These are phyloP conservation scores for Apiospora kogelbergensis DNA, from an alignment of 2,329 filamentous ascomycete species.

Conservation along the genomic window DNA sequence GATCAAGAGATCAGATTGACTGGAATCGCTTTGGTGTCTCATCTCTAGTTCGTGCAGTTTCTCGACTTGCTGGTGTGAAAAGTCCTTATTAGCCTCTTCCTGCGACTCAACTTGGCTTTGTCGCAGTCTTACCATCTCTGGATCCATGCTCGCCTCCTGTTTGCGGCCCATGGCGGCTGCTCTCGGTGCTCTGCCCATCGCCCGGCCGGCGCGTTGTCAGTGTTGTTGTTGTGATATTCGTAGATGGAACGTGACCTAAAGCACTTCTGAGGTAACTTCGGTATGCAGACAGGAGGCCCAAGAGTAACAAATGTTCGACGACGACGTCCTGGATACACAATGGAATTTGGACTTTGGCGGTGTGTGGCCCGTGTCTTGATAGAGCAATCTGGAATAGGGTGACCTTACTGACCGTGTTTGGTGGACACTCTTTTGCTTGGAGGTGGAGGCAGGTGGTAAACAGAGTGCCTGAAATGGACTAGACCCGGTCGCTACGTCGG, in stretches of 20 bases:
- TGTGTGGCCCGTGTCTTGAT: background rate
- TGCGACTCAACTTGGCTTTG: background rate
- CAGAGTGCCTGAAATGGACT: conserved; percentile 8
- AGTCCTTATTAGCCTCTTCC: background rate
- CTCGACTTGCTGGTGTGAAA: conserved; percentile 30
- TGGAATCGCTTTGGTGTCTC: conserved; percentile 64
- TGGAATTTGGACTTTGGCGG: background rate
- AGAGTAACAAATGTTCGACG: background rate
- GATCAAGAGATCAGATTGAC: conserved; percentile 65
- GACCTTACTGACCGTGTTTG: background rate
- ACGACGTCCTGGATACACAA: background rate
- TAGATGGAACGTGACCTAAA: background rate
- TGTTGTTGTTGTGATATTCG: background rate
- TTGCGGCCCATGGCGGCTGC: conserved; percentile 23
- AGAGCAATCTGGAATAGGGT: conserved; percentile 2
- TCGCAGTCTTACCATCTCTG: conserved; percentile 33
- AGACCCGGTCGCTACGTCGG: background rate
- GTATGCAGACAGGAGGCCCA: background rate
- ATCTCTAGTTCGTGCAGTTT: conserved; percentile 62
- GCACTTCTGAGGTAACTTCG: background rate
- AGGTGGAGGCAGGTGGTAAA: background rate
- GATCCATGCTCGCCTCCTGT: conserved; percentile 35
- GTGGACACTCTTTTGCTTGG: conserved; percentile 3
- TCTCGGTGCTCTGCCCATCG: conserved; percentile 28
- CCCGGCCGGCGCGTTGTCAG: background rate